Conservation (phyloP, 1,284 basidiomycete species). For the Ceratobasidium sp. region DNA sequence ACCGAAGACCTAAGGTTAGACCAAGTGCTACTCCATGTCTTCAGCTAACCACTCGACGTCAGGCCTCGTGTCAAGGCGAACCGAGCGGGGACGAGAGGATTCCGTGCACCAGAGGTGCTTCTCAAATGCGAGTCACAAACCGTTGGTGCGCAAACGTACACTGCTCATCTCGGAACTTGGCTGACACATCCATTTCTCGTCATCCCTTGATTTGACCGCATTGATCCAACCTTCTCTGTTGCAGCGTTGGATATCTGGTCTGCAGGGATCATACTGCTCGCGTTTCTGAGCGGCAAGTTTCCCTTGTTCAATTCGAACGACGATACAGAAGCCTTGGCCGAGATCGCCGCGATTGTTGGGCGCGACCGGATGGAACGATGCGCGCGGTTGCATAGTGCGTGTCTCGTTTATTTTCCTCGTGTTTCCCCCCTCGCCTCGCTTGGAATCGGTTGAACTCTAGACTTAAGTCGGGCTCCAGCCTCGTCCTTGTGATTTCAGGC, state of each 20-base stretch:
- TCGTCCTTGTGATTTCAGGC: neutral
- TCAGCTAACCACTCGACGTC: constrained; percentile 16
- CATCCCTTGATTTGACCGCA: neutral
- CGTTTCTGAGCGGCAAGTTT: constrained; percentile 93
- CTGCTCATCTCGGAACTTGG: too few species aligned
- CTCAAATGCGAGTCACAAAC: constrained; percentile 96
- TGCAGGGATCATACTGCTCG: constrained; percentile 91
- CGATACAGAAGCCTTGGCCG: constrained; percentile 95
- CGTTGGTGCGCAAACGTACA: constrained; percentile 71
- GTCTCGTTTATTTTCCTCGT: neutral
- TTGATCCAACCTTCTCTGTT: neutral
- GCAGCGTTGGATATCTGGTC: constrained; percentile 97
- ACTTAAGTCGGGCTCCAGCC: neutral
- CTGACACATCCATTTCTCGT: constrained; percentile 29
- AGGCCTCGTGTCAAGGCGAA: constrained; percentile 94
- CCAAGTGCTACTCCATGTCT: constrained; percentile 8
- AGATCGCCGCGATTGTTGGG: constrained; percentile 92
- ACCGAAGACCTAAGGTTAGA: constrained; percentile 74
- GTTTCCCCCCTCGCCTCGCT: neutral
- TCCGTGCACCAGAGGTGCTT: constrained; percentile 96
- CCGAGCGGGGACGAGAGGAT: constrained; percentile 95
- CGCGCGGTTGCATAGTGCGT: constrained; percentile 90
- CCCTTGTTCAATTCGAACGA: constrained; percentile 96
- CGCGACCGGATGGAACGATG: constrained; percentile 85
- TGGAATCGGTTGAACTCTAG: neutral